A percentile compares a stretch with the other conserved stretches of the same genome.
phyloP scores from a whole-genome alignment of 805 yeast genomes.

The Wickerhamiella shivajii region DNA sequence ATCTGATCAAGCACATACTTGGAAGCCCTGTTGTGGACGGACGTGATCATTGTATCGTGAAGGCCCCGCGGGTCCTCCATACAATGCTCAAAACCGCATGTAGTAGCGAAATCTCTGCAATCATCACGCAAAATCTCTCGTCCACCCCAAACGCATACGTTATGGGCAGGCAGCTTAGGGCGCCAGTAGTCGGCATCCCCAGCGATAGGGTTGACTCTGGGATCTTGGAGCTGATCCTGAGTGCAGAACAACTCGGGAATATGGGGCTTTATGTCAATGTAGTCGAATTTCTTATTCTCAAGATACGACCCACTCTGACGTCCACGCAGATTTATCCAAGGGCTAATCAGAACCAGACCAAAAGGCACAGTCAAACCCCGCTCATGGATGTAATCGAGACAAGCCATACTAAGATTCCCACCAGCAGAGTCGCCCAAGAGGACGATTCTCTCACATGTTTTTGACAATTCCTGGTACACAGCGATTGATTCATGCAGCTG shows the following conservation, averaged over 20 bases:
- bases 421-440: slow-evolving; percentile 26
- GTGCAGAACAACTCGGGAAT: slow-evolving; percentile 1
- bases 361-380: slow-evolving; percentile 5
- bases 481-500: slow-evolving; percentile 20
- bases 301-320: slow-evolving; percentile 4
- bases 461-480: slow-evolving; percentile 13
- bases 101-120: slow-evolving; percentile 8
- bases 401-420: slow-evolving; percentile 18
- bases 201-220: slow-evolving; percentile 10
- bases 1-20: background rate
- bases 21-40: background rate
- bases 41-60: slow-evolving; percentile 12
- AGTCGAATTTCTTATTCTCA: slow-evolving; percentile 5
- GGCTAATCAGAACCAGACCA: slow-evolving; percentile 15
- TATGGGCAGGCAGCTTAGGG: slow-evolving; percentile 11
- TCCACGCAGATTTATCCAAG: slow-evolving; percentile 13
- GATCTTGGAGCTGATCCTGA: slow-evolving; percentile 10
- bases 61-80: slow-evolving; percentile 15
- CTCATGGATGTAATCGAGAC: slow-evolving; percentile 11
- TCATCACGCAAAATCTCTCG: slow-evolving; percentile 16
- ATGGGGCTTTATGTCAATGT: background rate
- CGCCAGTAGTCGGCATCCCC: slow-evolving; percentile 13
- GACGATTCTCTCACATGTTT: slow-evolving; percentile 16
- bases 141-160: slow-evolving; percentile 15
- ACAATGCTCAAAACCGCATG: slow-evolving; percentile 7